Percentiles rank a stretch among this genome's conserved stretches.
Evolutionary conservation across 2,329 filamentous ascomycete species (phyloP).

Genomic region (Xylaria sp.): DNA sequence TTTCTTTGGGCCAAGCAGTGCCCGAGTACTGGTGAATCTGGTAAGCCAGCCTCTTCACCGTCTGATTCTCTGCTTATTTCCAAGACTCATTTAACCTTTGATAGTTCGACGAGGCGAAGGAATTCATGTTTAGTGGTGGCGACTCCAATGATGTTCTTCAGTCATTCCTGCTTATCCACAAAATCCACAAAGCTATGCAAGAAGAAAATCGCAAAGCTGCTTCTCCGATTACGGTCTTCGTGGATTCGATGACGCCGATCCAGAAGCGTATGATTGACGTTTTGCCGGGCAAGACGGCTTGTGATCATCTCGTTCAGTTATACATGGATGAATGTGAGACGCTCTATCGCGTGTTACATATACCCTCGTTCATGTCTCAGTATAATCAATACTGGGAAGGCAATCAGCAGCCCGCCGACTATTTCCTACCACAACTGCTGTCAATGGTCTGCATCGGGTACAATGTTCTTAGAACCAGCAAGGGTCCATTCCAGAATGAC

Average conservation of each 20-base stretch:
- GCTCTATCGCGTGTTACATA: conserved; percentile 64
- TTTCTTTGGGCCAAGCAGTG: conserved; percentile 65
- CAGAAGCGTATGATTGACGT: conserved; percentile 69
- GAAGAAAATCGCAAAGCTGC: conserved; percentile 60
- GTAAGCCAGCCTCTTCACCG: conserved; percentile 50
- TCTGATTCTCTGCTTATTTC: background rate
- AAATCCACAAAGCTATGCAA: conserved; percentile 60
- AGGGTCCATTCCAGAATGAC: conserved; percentile 61
- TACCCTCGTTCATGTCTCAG: conserved; percentile 62
- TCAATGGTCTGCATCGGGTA: conserved; percentile 65
- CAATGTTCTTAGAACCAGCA: conserved; percentile 62
- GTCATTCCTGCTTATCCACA: conserved; percentile 58
- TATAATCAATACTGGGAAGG: conserved; percentile 65
- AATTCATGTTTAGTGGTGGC: conserved; percentile 58
- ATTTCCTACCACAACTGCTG: conserved; percentile 65
- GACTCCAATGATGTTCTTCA: conserved; percentile 56
- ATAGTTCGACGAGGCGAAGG: conserved; percentile 65
- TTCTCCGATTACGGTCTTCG: conserved; percentile 65
- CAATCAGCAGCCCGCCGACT: conserved; percentile 57
- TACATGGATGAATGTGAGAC: conserved; percentile 64
- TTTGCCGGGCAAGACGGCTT: conserved; percentile 61
- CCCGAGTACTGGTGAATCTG: conserved; percentile 64
- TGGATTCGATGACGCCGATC: conserved; percentile 68
- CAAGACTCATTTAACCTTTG: conserved; percentile 28
- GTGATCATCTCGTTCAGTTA: conserved; percentile 61